Base-by-base conservation (phyloP, 139 green algal genomes). In the Haematococcus lacustris region DNA sequence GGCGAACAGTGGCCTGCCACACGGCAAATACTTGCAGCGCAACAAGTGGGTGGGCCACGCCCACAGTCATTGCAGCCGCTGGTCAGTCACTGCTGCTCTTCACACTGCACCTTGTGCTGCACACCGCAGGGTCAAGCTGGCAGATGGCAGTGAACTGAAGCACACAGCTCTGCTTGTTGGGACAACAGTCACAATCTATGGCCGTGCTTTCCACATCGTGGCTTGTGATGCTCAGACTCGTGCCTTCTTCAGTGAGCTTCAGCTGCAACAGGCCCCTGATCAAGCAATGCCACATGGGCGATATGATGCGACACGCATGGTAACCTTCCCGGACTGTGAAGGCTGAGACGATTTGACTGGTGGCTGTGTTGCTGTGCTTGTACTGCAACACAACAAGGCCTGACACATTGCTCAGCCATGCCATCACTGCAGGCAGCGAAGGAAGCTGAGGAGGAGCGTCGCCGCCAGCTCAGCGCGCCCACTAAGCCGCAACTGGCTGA, bases 1-100 rank as follows among this genome's bases (percentile, higher is more conserved):
- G 76, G 38, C 75, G 4, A 95, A 95, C 78, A 88, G 77, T 51
- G 90, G 90, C 28, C 80, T 95, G 62, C 73, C 73, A 7, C 90
- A 94, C 82, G 91, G 89, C 40, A 81, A 75, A 34, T 86, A 92
- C 70, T 80, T 93, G 33, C 83, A 85, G 73, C 82, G 87, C 23
- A 82, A 91, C 77, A 82, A 76, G 70, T 80, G 40, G 60, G 62
- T 63, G 26, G 1, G 28, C 35, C 32, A 28, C 61, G 23, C 13
- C 6, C 32, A 28, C 32, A 68, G 61, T 9, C 43, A 17, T 17
- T 9, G 43, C 9, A 28, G 53, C 32, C 30, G 64, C 37, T 34
- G 26, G n/a, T 3, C 3, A 40, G 9, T 72, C 6, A 3, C 5
- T 26, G 23, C 35, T 57, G 7, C 61, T 40, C 6, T 51, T 38